A percentile compares a stretch with the other conserved stretches of the same genome.
Evolutionary conservation across 163 green algal genomes (phyloP).

Genomic region (Scenedesmus sp.): DNA sequence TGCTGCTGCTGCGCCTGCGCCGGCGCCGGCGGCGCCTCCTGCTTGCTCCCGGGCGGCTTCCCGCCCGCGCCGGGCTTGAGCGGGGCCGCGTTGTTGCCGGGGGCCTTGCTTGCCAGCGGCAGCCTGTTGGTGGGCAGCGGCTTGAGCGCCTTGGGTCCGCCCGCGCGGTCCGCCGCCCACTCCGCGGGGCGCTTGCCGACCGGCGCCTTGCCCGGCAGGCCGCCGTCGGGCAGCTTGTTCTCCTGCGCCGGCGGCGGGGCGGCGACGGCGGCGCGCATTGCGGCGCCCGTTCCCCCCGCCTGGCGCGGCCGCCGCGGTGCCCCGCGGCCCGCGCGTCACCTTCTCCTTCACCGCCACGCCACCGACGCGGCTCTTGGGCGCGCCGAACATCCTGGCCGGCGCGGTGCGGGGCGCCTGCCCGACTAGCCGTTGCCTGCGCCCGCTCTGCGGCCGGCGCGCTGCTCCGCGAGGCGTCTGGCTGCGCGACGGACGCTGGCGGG

Average conservation of each 20-base stretch:
- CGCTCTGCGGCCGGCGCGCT: too few relatives aligned
- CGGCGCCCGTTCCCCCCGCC: not conserved
- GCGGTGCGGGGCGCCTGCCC: too few relatives aligned
- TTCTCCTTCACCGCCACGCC: slow-evolving; percentile 23
- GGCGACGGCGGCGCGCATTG: not conserved
- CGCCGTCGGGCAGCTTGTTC: slow-evolving; percentile 28
- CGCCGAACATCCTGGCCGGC: too few relatives aligned
- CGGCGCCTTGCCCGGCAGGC: not conserved
- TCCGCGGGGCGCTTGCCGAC: slow-evolving; percentile 29
- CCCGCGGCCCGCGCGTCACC: not conserved
- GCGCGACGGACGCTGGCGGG: too few relatives aligned
- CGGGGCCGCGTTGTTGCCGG: slow-evolving; percentile 31
- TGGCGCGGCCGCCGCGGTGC: too few relatives aligned
- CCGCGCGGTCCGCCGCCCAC: slow-evolving; percentile 7
- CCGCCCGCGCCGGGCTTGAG: not conserved
- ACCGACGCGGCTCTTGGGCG: too few relatives aligned
- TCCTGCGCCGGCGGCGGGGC: slow-evolving; percentile 20
- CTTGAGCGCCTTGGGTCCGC: slow-evolving; percentile 30
- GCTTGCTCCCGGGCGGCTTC: slow-evolving; percentile 19
- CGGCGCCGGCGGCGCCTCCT: not conserved
- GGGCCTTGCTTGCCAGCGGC: slow-evolving; percentile 19
- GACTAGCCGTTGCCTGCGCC: too few relatives aligned
- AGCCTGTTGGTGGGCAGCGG: slow-evolving; percentile 34
- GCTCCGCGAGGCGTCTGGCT: too few relatives aligned
- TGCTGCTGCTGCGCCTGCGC: slow-evolving; percentile 24